phyloP scores from a whole-genome alignment of 306 rosid genomes.

The Cucumis hystrix region DNA sequence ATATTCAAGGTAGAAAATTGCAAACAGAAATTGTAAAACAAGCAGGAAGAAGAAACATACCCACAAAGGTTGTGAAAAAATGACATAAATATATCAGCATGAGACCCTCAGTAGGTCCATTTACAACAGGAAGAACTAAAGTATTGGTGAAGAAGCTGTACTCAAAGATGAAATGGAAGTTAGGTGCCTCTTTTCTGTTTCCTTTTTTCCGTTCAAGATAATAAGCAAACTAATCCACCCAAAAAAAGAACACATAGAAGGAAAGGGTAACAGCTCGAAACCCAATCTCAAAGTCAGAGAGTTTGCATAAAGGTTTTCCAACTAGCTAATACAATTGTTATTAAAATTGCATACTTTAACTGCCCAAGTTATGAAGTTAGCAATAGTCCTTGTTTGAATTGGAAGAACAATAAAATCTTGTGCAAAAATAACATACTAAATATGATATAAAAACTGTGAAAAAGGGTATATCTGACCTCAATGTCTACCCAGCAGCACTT shows the following conservation, averaged over 20 bases:
- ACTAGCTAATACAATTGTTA: too few relatives aligned
- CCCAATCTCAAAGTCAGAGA: neutral
- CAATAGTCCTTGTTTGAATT: neutral
- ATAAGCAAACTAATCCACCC: neutral
- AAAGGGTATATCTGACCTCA: neutral
- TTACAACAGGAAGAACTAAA: constrained; percentile 72
- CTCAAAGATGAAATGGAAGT: neutral
- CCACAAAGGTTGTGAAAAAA: constrained; percentile 73
- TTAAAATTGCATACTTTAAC: neutral
- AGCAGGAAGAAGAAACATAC: constrained; percentile 31
- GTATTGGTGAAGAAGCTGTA: constrained; percentile 89
- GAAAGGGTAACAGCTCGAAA: neutral
- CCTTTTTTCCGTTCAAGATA: neutral
- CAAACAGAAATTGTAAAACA: neutral
- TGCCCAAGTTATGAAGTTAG: neutral
- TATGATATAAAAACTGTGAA: neutral
- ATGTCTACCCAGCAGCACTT: neutral
- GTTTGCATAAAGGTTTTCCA: too few relatives aligned
- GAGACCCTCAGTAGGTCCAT: constrained; percentile 99
- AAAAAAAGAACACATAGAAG: neutral
- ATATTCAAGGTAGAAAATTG: neutral
- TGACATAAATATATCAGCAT: constrained; percentile 60
- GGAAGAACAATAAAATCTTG: neutral
- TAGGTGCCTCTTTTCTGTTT: neutral
- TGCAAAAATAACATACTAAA: neutral